Evolutionary conservation across 352 stramenopile genomes (phyloP).

Genomic region (Globisporangium perplexum): DNA sequence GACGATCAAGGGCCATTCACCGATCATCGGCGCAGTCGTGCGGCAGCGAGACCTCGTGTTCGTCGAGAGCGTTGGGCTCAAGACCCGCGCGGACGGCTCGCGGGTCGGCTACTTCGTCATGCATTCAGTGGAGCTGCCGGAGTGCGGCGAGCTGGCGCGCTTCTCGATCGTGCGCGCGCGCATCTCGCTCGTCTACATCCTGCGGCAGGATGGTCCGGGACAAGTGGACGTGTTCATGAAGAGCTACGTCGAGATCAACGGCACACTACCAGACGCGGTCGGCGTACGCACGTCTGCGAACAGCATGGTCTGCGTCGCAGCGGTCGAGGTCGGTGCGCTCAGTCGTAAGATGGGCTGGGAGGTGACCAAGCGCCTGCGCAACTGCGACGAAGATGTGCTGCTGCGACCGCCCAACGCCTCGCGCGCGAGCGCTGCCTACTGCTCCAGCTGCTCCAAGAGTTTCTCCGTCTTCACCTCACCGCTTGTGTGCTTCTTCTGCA

Average conservation of each 20-base stretch:
- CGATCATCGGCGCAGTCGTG: slow-evolving; percentile 20
- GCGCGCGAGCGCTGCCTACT: not conserved
- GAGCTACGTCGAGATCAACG: slow-evolving; percentile 32
- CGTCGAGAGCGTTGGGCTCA: slow-evolving; percentile 43
- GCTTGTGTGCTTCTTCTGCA: slow-evolving; percentile 6
- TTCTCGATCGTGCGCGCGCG: slow-evolving; percentile 35
- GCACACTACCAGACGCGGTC: slow-evolving; percentile 30
- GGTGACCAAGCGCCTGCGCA: not conserved
- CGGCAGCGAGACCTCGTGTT: slow-evolving; percentile 45
- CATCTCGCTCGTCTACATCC: slow-evolving; percentile 30
- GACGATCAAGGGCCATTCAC: slow-evolving; percentile 13
- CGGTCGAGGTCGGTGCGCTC: slow-evolving; percentile 2
- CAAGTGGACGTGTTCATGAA: slow-evolving; percentile 44
- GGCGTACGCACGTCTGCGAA: slow-evolving; percentile 18
- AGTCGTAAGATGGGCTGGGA: slow-evolving; percentile 8
- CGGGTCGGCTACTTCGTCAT: slow-evolving; percentile 51
- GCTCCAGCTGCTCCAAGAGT: slow-evolving; percentile 3
- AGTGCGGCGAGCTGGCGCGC: slow-evolving; percentile 18
- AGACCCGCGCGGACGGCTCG: slow-evolving; percentile 25
- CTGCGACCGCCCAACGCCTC: too few species aligned
- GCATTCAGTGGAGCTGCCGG: slow-evolving; percentile 52
- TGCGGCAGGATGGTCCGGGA: slow-evolving; percentile 16
- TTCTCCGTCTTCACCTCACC: slow-evolving; percentile 4
- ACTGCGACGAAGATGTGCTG: not conserved
- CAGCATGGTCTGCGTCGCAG: slow-evolving; percentile 16